Percentiles rank a stretch among this genome's conserved stretches.
These are phyloP conservation scores for Quercus agrifolia DNA, from an alignment of 306 rosid genomes.

Conservation along the genomic window DNA sequence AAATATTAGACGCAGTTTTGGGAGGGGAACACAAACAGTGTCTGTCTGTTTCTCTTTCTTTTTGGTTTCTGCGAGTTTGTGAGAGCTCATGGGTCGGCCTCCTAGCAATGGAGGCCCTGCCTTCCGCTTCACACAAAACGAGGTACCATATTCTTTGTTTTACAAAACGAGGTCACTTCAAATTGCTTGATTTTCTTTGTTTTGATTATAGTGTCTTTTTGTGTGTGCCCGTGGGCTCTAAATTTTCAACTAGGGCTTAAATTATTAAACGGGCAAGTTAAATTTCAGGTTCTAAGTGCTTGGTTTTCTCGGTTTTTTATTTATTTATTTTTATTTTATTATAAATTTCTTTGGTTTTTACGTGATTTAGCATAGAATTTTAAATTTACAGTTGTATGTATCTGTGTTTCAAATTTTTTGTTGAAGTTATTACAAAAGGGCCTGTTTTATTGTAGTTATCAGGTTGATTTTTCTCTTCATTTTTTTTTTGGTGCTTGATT, in stretches of 20 bases:
- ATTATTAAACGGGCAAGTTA: background rate
- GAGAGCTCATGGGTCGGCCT: slow-evolving; percentile 76
- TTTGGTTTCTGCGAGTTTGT: slow-evolving; percentile 6
- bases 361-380: background rate
- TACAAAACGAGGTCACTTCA: background rate
- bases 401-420: background rate
- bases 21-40: background rate
- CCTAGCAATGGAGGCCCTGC: slow-evolving; percentile 97
- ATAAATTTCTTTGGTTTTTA: background rate
- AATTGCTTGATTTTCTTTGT: background rate
- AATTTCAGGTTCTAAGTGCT: background rate
- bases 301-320: background rate
- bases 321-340: too few relatives aligned
- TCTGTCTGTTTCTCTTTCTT: background rate
- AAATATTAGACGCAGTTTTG: background rate
- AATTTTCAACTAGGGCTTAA: background rate
- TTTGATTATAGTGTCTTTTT: background rate
- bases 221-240: background rate
- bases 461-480: background rate
- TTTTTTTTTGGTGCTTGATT: background rate
- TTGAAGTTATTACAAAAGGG: background rate
- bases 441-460: background rate
- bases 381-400: background rate
- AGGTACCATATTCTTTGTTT: slow-evolving; percentile 45
- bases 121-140: slow-evolving; percentile 76